These are phyloP conservation scores for Didymella glomerata DNA, from an alignment of 2,329 filamentous ascomycete genomes.

Conservation along the genomic window DNA sequence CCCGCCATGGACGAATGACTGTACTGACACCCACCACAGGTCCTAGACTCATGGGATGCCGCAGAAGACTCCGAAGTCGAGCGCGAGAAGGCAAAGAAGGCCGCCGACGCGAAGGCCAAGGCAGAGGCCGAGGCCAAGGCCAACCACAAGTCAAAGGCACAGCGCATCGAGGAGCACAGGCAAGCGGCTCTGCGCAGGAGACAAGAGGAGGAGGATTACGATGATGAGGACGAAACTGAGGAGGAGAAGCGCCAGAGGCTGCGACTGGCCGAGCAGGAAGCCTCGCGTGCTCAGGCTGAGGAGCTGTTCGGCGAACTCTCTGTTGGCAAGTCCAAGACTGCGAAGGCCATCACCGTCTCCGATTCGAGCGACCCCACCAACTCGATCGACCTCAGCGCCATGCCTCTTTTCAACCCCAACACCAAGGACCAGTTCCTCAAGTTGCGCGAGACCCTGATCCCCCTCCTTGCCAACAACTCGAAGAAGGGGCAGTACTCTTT, in stretches of 20 bases:
- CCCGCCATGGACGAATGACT: constrained; percentile 25
- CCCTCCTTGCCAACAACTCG: constrained; percentile 74
- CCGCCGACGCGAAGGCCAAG: constrained; percentile 84
- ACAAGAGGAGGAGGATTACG: constrained; percentile 64
- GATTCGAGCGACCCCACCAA: constrained; percentile 77
- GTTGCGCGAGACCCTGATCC: constrained; percentile 79
- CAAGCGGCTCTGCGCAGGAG: constrained; percentile 65
- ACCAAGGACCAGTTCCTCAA: constrained; percentile 87
- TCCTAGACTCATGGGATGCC: constrained; percentile 96
- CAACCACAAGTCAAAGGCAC: constrained; percentile 86
- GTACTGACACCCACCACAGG: constrained; percentile 60
- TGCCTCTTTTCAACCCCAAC: constrained; percentile 87
- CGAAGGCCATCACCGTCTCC: constrained; percentile 72
- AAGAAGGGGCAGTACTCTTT: constrained; percentile 92
- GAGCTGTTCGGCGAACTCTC: constrained; percentile 85
- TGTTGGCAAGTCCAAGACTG: constrained; percentile 74
- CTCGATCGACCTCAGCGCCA: constrained; percentile 79
- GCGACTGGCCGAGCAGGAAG: constrained; percentile 81
- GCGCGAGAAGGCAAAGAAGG: constrained; percentile 92
- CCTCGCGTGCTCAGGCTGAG: constrained; percentile 87
- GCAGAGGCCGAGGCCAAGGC: constrained; percentile 87
- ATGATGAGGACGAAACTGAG: constrained; percentile 75
- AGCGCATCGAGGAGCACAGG: constrained; percentile 84
- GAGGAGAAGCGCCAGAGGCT: constrained; percentile 77
- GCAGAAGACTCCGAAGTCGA: constrained; percentile 97